phyloP scores from a whole-genome alignment of 257 asterid genomes.

The Echium plantagineum region DNA sequence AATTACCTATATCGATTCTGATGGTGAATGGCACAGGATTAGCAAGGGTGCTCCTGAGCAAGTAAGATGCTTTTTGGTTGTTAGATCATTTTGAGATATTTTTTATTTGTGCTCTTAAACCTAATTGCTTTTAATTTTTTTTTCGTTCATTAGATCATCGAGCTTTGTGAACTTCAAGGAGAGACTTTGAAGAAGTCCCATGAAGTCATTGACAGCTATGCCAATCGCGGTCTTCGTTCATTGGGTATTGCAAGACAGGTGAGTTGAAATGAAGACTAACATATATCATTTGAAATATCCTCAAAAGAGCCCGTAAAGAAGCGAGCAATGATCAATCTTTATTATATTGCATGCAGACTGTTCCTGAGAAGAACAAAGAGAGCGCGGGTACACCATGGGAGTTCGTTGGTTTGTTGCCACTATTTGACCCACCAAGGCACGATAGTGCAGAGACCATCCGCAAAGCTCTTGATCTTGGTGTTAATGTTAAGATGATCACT shows the following conservation, averaged over 20 bases:
- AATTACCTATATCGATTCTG: slow-evolving; percentile 51
- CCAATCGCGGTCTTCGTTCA: slow-evolving; percentile 86
- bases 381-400: slow-evolving; percentile 67
- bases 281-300: no score
- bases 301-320: no score
- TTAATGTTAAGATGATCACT: slow-evolving; percentile 85
- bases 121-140: not conserved
- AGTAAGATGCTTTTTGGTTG: slow-evolving; percentile 18
- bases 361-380: slow-evolving; percentile 57
- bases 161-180: slow-evolving; percentile 60
- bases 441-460: slow-evolving; percentile 84
- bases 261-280: not conserved
- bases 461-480: slow-evolving; percentile 85
- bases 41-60: slow-evolving; percentile 98
- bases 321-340: not conserved
- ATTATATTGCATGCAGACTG: slow-evolving; percentile 27
- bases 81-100: not conserved
- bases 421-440: slow-evolving; percentile 92
- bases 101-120: not conserved
- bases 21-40: slow-evolving; percentile 62
- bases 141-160: slow-evolving; percentile 43
- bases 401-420: slow-evolving; percentile 67
- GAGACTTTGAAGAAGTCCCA: slow-evolving; percentile 43
- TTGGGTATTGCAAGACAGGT: slow-evolving; percentile 74
- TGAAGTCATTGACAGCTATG: slow-evolving; percentile 50